Evolutionary conservation across 345 rosid genomes (phyloP).

Genomic region (Barbarea vulgaris): DNA sequence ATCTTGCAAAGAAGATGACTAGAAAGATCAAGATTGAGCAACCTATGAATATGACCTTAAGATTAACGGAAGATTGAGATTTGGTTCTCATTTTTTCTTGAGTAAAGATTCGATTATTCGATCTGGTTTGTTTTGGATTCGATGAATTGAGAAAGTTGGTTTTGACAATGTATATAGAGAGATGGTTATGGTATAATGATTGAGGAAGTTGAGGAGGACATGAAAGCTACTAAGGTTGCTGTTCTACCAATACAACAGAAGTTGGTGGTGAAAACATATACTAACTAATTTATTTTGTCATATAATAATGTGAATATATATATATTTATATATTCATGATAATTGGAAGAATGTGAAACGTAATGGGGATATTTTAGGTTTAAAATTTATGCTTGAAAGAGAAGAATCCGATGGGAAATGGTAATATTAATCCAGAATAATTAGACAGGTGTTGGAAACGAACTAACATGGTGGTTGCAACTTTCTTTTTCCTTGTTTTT

Average conservation of each 20-base stretch:
- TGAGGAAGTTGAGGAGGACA: constrained; percentile 44
- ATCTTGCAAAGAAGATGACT: constrained; percentile 30
- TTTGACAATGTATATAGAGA: constrained; percentile 16
- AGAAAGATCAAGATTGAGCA: constrained; percentile 36
- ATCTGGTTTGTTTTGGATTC: background rate
- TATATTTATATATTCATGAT: constrained; percentile 15
- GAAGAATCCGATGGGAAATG: constrained; percentile 21
- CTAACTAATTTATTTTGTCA: constrained; percentile 25
- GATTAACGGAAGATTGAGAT: constrained; percentile 35
- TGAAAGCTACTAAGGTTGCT: constrained; percentile 46
- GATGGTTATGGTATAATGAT: constrained; percentile 10
- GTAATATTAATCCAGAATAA: constrained; percentile 17
- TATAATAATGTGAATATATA: background rate
- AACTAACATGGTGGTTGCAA: constrained; percentile 41
- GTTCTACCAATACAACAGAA: constrained; percentile 38
- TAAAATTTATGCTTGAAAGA: constrained; percentile 29
- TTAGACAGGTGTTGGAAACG: constrained; percentile 27
- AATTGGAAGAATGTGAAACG: constrained; percentile 37
- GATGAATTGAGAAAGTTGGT: constrained; percentile 1
- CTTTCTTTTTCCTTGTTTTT: constrained; percentile 33
- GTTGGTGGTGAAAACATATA: constrained; percentile 34
- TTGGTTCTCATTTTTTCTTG: constrained; percentile 27
- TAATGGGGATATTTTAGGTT: constrained; percentile 20
- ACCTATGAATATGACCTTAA: constrained; percentile 34
- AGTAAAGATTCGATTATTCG: background rate